Percentiles rank a stretch among this genome's conserved stretches.
These are phyloP conservation scores for Amylostereum areolatum DNA, from an alignment of 1,284 basidiomycete species.

Conservation along the genomic window DNA sequence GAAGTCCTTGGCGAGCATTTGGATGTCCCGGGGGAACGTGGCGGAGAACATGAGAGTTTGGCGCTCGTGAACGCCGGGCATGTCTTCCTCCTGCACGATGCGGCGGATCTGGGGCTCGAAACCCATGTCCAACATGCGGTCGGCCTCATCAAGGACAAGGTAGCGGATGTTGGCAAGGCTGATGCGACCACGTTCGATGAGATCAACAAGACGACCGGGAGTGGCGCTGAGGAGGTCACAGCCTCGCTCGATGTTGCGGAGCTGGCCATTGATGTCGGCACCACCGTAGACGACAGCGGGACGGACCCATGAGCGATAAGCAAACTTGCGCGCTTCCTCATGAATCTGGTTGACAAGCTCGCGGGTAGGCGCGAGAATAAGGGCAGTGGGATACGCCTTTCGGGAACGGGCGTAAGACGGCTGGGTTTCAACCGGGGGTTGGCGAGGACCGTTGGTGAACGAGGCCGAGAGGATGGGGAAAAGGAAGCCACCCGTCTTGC, in stretches of 20 bases:
- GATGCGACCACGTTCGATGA: slow-evolving; percentile 97
- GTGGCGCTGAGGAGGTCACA: slow-evolving; percentile 97
- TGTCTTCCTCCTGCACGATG: slow-evolving; percentile 98
- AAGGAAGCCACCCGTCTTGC: slow-evolving; percentile 98
- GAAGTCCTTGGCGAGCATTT: slow-evolving; percentile 95
- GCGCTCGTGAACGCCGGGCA: slow-evolving; percentile 88
- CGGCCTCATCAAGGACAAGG: slow-evolving; percentile 98
- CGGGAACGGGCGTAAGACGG: slow-evolving; percentile 63
- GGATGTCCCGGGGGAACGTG: slow-evolving; percentile 99
- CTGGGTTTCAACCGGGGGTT: slow-evolving; percentile 53
- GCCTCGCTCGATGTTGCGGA: slow-evolving; percentile 92
- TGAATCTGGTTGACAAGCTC: slow-evolving; percentile 99
- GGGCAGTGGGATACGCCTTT: slow-evolving; percentile 93
- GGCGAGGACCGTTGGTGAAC: slow-evolving; percentile 78
- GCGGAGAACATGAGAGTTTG: slow-evolving; percentile 99
- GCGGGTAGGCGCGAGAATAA: slow-evolving; percentile 96
- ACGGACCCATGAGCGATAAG: slow-evolving; percentile 98
- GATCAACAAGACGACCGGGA: slow-evolving; percentile 97
- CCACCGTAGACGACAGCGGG: slow-evolving; percentile 99
- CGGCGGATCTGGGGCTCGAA: slow-evolving; percentile 99
- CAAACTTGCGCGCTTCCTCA: slow-evolving; percentile 98
- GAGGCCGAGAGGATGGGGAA: slow-evolving; percentile 98
- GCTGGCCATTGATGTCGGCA: slow-evolving; percentile 94
- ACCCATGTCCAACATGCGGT: slow-evolving; percentile 99
- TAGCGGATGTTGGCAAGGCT: slow-evolving; percentile 95